Conservation (phyloP, 306 rosid species). For the Lathyrus tuberosus region DNA sequence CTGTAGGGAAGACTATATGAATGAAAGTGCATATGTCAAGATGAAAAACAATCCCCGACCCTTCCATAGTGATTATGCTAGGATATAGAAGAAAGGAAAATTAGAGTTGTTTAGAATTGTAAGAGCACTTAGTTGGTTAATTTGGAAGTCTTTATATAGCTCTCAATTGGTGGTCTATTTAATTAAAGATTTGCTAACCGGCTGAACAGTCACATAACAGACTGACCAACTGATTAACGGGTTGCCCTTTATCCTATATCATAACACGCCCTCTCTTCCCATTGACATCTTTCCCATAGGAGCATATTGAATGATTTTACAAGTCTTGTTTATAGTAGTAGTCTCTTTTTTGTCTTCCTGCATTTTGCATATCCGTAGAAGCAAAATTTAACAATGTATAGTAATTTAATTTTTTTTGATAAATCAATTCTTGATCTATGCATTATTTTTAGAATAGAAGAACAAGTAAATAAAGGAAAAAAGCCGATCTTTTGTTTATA, state of each 20-base stretch:
- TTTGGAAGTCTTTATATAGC: background rate
- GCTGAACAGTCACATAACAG: background rate
- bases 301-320: background rate
- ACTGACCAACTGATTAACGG: background rate
- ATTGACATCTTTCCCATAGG: constrained; percentile 2
- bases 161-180: background rate
- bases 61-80: background rate
- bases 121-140: background rate
- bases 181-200: background rate
- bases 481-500: background rate
- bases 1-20: constrained; percentile 20
- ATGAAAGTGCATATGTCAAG: background rate
- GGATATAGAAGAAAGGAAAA: background rate
- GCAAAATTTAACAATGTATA: constrained; percentile 3
- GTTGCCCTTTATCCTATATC: background rate
- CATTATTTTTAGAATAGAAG: background rate
- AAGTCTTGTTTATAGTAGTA: background rate
- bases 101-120: background rate
- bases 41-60: background rate
- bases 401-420: background rate
- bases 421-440: background rate
- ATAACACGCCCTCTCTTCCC: constrained; percentile 3
- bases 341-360: background rate
- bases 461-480: background rate
- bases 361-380: background rate